Conservation (phyloP, 129 eudicot species). For the sunflower (Helianthus annuus) region DNA sequence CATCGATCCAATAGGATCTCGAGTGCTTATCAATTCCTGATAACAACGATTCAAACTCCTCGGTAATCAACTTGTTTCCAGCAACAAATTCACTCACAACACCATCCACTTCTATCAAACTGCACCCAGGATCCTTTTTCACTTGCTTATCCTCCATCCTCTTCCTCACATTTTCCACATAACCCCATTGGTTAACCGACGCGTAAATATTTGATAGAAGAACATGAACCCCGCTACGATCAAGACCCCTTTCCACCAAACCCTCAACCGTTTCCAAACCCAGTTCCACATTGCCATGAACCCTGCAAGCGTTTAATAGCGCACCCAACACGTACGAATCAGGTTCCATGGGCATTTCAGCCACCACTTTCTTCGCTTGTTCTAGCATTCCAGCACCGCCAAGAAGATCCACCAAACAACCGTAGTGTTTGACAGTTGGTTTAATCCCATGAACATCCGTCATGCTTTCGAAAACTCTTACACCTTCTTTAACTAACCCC, state of each 20-base stretch:
- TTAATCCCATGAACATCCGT: conserved; percentile 44
- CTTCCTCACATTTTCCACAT: conserved; percentile 59
- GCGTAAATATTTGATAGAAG: conserved; percentile 83
- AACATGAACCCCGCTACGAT: conserved; percentile 59
- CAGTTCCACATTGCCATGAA: conserved; percentile 55
- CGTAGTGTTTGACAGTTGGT: conserved; percentile 62
- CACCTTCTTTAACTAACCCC: conserved; percentile 65
- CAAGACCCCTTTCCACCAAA: conserved; percentile 38
- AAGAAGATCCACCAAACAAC: conserved; percentile 72
- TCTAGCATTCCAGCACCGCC: conserved; percentile 68
- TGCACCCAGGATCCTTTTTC: conserved; percentile 65
- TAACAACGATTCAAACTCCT: conserved; percentile 34
- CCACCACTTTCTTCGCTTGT: conserved; percentile 50
- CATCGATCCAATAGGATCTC: conserved; percentile 38
- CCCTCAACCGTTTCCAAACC: conserved; percentile 47
- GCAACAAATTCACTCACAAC: conserved; percentile 52
- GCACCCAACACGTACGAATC: conserved; percentile 72
- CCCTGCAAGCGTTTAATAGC: conserved; percentile 58
- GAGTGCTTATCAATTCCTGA: conserved; percentile 44
- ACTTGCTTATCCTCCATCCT: conserved; percentile 57
- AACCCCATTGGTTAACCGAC: conserved; percentile 56
- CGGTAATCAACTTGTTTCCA: conserved; percentile 39
- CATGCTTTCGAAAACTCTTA: conserved; percentile 54
- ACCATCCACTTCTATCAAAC: conserved; percentile 62
- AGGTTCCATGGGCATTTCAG: conserved; percentile 62